phyloP scores from a whole-genome alignment of 345 rosid species.

The Eucalyptus brandiana region DNA sequence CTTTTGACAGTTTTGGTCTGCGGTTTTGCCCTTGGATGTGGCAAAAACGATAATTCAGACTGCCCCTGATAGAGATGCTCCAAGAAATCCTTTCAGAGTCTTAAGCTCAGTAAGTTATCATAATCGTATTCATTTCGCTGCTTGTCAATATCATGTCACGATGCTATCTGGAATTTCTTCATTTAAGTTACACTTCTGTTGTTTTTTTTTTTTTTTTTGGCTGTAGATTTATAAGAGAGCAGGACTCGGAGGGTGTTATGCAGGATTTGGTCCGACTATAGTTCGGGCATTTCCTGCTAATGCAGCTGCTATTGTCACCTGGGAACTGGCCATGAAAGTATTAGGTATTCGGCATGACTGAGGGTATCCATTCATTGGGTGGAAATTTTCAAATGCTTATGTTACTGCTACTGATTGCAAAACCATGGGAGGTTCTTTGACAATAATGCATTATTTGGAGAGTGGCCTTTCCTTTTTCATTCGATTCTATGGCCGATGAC shows the following conservation, averaged over 20 bases:
- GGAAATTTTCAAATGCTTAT: neutral
- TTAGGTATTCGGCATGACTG: constrained; percentile 48
- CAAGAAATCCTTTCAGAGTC: constrained; percentile 63
- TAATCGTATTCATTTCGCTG: neutral
- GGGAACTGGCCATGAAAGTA: constrained; percentile 84
- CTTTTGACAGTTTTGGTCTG: constrained; percentile 60
- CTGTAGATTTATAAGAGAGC: constrained; percentile 61
- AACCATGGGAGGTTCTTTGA: neutral
- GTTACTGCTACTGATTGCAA: neutral
- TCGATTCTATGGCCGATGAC: neutral
- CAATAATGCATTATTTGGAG: neutral
- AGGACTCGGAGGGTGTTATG: constrained; percentile 78
- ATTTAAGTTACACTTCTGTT: neutral
- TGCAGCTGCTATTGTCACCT: constrained; percentile 90
- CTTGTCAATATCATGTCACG: neutral
- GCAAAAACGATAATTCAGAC: constrained; percentile 95
- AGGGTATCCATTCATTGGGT: neutral
- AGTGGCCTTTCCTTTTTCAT: neutral
- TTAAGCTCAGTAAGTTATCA: constrained; percentile 42
- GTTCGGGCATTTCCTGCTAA: constrained; percentile 93
- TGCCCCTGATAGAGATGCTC: constrained; percentile 34
- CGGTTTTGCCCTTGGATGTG: constrained; percentile 75
- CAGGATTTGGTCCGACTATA: constrained; percentile 84
- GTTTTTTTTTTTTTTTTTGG: neutral
- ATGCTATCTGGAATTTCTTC: neutral